Evolutionary conservation across 108 stramenopile species (phyloP).

Genomic region (Craspedostauros australis): DNA sequence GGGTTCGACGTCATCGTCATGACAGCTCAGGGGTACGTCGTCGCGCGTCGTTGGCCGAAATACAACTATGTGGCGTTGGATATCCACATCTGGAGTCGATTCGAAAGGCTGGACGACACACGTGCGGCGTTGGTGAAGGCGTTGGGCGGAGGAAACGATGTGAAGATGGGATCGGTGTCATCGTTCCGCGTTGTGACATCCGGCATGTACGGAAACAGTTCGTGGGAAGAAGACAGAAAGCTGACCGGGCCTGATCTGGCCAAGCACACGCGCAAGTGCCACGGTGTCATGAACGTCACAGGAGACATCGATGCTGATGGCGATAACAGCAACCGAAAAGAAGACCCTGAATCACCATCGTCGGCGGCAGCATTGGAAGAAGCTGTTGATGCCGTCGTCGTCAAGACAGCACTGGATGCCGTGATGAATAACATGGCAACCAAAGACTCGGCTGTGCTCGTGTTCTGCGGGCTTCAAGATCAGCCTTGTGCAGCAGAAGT

Average conservation of each 20-base stretch:
- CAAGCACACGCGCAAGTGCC: no score
- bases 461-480: no score
- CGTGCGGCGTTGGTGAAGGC: conserved; percentile 14
- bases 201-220: conserved; percentile 64
- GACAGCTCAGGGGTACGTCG: conserved; percentile 46
- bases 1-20: conserved; percentile 23
- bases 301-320: no score
- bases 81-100: conserved; percentile 36
- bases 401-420: no score
- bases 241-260: conserved; percentile 54
- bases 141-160: conserved; percentile 15
- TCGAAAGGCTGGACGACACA: conserved; percentile 28
- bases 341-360: no score
- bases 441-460: no score
- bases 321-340: no score
- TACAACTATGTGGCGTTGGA: conserved; percentile 51
- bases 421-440: no score
- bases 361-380: no score
- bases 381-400: no score
- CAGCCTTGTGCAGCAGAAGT: no score
- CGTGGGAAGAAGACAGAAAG: conserved; percentile 64
- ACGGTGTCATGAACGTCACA: no score
- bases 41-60: conserved; percentile 39
- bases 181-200: conserved; percentile 58
- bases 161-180: conserved; percentile 12